Evolutionary conservation across 2,329 filamentous ascomycete species (phyloP), one percentile per base, ranked within the genome.

Genomic region (Chaetomiaceae sp.): DNA sequence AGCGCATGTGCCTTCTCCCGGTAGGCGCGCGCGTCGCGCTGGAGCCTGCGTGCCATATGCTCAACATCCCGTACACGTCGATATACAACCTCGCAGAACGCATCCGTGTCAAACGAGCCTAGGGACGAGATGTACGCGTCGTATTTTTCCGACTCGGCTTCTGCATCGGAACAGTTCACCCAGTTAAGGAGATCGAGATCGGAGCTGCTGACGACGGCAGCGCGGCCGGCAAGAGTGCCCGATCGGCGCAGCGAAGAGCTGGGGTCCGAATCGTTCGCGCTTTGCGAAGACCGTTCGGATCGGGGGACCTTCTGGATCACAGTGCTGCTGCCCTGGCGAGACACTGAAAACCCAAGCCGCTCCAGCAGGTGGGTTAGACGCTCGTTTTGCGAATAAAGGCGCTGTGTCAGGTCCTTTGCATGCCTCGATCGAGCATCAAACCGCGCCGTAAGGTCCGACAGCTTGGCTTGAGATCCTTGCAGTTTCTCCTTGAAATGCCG

Each of bases 1-100:
- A 84, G 73, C 12, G 77, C 71, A 56, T 94, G 86, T 8, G 88
- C 85, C 61, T 90, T 90, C 55, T 97, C 93, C 11, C 91, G 81
- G 59, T 95, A 96, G 1, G 80, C 78, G 27, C 88, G 81, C 24
- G 87, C 84, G 62, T 98, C 93, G 49, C 88, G 88, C 60, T 93
- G 89, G 73, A 90, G 90, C 67, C 95, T 97, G 47, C 90, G 86
- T 15, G 90, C 90, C 49, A 93, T 84, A 56, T 93, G 84, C 65
- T 98, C 93, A 51, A 94, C 85, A 60, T 98, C 93, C 58, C 91
- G 94, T 59, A 96, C 81, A 12, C 93, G 84, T 59, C 91, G 93
- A 52, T 88, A 84, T 20, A 98, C 76, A 0, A 87, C 83, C 48
- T 97, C 91, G 38, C 82, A 80, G 59, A 95, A 95, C 3, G 79